Conservation (phyloP, 306 rosid genomes). For the Calophaca sinica region DNA sequence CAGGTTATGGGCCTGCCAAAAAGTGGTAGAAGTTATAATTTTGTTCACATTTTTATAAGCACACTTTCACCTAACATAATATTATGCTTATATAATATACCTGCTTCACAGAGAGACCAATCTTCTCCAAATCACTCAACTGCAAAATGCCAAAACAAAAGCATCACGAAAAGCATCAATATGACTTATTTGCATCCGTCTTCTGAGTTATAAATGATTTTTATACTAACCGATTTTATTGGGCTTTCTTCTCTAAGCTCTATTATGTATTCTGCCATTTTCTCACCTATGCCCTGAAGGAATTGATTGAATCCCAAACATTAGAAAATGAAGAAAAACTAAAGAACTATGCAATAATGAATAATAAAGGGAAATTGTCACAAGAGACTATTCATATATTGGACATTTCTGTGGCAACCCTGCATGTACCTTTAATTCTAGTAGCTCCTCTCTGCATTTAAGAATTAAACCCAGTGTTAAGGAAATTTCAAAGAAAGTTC, state of each 20-base stretch:
- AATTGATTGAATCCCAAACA: conserved; percentile 8
- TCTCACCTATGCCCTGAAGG: conserved; percentile 83
- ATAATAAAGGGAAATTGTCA: conserved; percentile 7
- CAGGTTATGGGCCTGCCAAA: conserved; percentile 66
- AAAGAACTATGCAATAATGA: background rate
- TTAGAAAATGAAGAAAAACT: conserved; percentile 28
- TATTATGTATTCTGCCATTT: conserved; percentile 83
- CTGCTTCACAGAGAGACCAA: conserved; percentile 94
- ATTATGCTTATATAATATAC: conserved; percentile 45
- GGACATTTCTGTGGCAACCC: background rate
- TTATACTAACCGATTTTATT: conserved; percentile 73
- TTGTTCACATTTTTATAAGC: background rate
- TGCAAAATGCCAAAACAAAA: conserved; percentile 51
- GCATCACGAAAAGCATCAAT: conserved; percentile 30
- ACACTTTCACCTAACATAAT: background rate
- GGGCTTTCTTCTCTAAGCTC: conserved; percentile 88
- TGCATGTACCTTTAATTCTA: conserved; percentile 73
- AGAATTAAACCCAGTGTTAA: conserved; percentile 29
- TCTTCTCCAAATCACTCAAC: conserved; percentile 88
- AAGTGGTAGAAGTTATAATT: background rate
- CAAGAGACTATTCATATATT: conserved; percentile 19
- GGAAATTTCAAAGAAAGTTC: conserved; percentile 20
- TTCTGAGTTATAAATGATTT: background rate
- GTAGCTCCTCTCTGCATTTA: conserved; percentile 76
- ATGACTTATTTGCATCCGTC: background rate